These are phyloP conservation scores for Trichophyton benhamiae DNA, from an alignment of 2,329 filamentous ascomycete genomes.

Conservation along the genomic window DNA sequence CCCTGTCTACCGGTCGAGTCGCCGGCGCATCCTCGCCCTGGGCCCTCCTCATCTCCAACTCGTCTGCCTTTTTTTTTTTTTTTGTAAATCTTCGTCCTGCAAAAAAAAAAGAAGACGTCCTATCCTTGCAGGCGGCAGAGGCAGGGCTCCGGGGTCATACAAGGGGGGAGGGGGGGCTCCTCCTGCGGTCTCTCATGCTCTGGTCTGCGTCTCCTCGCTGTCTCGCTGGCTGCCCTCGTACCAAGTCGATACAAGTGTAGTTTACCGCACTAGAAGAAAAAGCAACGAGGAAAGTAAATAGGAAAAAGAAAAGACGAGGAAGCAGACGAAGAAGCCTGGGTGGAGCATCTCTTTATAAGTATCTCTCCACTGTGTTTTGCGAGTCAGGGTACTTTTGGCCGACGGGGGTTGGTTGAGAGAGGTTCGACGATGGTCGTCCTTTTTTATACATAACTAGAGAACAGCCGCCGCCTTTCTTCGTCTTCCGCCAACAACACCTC, in stretches of 20 bases:
- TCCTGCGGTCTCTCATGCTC: background rate
- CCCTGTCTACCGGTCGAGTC: background rate
- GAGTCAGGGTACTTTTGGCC: slow-evolving; percentile 2
- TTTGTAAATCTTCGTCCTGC: background rate
- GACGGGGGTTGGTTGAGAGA: background rate
- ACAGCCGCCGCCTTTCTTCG: background rate
- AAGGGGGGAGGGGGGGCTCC: background rate
- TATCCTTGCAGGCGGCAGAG: background rate
- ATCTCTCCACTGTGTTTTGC: slow-evolving; percentile 1
- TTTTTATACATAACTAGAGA: background rate
- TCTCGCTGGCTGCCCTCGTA: background rate
- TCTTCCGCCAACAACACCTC: background rate
- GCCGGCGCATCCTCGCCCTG: background rate
- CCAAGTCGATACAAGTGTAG: background rate
- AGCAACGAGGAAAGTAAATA: too few species aligned
- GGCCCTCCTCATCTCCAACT: too few species aligned
- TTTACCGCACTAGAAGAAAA: background rate
- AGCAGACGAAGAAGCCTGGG: background rate
- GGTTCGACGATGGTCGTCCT: too few species aligned
- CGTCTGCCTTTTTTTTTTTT: too few species aligned
- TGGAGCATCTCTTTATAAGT: background rate
- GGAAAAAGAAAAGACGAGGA: too few species aligned
- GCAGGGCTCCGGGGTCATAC: background rate
- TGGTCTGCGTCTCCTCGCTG: background rate
- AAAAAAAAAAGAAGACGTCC: background rate